Evolutionary conservation across 345 rosid genomes (phyloP), one percentile per base, ranked within the genome.

Genomic region (Lumnitzera racemosa): DNA sequence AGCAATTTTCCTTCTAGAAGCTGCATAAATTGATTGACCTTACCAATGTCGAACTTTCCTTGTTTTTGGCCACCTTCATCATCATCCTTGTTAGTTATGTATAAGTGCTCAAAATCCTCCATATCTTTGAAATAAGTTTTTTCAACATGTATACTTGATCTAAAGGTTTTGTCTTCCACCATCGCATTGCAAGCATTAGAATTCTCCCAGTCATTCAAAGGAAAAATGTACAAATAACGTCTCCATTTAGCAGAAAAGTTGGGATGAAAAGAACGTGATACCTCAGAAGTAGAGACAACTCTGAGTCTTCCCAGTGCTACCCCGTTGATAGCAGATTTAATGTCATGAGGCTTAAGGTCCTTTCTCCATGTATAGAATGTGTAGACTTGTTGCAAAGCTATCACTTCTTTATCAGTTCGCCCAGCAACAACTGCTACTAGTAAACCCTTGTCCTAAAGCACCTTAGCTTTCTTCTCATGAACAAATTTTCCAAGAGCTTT

Each of bases 171-270:
- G 57, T 11, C 54, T 49, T 64, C 58, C 49, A 68, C 63, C 64
- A 27, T 70, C 62, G 70, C 78, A 59, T 57, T 48, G 47, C 68
- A 58, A 64, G 64, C 69, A 55, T 72, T 80, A 48, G 43, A 58
- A 56, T 65, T 61, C 69, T 84, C 88, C 51, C 79, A 75, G 56
- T 67, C 74, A 66, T 70, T 80, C 49, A 94, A 66, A 53, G 99
- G 99, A 76, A 90, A 88, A 17, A 86, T 79, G 72, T 94, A 94
- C 50, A 88, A 76, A 75, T 94, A 94, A 43, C 82, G 89, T 74
- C 96, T 90, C 97, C 99, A 90, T 70, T 84, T 90, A 57, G 99
- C 99, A 65, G 95, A 84, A 68, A 94, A 90, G 73, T 94, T 94
- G 25, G 99, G 97, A 72, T 94, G 96, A 72, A 94, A 90, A 56